Evolutionary conservation across 495 filamentous ascomycete genomes (phyloP).

Genomic region (Penicillium bialowiezense): DNA sequence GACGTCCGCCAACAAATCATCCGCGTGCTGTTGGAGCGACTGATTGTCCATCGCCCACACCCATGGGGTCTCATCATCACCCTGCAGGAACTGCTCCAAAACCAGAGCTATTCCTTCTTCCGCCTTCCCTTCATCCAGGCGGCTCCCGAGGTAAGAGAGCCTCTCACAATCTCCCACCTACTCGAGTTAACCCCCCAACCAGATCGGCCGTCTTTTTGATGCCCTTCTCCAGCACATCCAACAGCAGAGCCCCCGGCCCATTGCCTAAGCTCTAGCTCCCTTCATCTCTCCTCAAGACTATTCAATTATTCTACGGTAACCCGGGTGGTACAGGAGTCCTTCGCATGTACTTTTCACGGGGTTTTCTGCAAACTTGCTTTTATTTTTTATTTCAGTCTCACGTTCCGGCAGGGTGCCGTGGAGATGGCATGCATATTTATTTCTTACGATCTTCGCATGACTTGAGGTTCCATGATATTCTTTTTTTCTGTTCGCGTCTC

Average conservation of each 20-base stretch:
- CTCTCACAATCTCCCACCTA: neutral
- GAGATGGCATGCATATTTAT: constrained; percentile 30
- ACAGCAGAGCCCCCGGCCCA: constrained; percentile 46
- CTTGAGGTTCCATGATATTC: constrained; percentile 34
- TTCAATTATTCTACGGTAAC: constrained; percentile 13
- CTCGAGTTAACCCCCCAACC: constrained; percentile 10
- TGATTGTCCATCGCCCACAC: constrained; percentile 88
- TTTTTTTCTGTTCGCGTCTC: constrained; percentile 25
- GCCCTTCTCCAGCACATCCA: constrained; percentile 50
- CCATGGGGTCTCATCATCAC: constrained; percentile 95
- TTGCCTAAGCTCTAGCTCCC: constrained; percentile 28
- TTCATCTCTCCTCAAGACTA: constrained; percentile 13
- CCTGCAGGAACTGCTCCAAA: constrained; percentile 86
- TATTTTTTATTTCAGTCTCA: constrained; percentile 20
- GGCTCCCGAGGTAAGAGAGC: constrained; percentile 68
- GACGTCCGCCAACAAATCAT: constrained; percentile 89
- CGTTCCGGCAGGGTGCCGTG: constrained; percentile 27
- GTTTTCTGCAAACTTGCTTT: constrained; percentile 17
- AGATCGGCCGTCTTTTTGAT: constrained; percentile 51
- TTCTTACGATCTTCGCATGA: constrained; percentile 31
- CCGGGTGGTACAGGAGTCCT: constrained; percentile 9
- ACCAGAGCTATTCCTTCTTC: constrained; percentile 85
- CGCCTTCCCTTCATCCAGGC: constrained; percentile 88
- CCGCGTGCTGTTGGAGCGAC: constrained; percentile 78
- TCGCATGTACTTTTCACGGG: constrained; percentile 31